These are phyloP conservation scores for Termitomyces sp. DNA, from an alignment of 1,284 basidiomycete genomes.

Conservation along the genomic window DNA sequence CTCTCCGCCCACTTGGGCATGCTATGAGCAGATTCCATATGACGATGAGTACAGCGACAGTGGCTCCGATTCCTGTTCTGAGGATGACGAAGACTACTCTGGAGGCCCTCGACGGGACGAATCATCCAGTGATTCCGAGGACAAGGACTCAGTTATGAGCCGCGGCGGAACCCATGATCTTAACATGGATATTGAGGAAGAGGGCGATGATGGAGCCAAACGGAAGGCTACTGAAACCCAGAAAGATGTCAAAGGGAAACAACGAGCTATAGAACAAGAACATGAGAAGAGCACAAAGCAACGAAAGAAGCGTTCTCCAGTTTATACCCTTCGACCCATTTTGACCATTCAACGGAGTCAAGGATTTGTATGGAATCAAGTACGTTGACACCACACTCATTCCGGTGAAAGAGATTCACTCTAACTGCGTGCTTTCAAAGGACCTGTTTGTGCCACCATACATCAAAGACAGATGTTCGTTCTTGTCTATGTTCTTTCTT, in stretches of 20 bases:
- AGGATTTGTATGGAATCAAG: slow-evolving; percentile 87
- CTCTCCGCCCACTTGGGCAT: slow-evolving; percentile 78
- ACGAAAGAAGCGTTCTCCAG: slow-evolving; percentile 53
- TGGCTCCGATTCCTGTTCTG: slow-evolving; percentile 60
- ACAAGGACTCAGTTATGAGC: slow-evolving; percentile 25
- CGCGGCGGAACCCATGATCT: slow-evolving; percentile 34
- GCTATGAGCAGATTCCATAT: slow-evolving; percentile 79
- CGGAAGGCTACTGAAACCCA: slow-evolving; percentile 37
- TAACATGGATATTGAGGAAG: slow-evolving; percentile 64
- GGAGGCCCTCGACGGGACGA: slow-evolving; percentile 26
- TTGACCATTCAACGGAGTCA: slow-evolving; percentile 78
- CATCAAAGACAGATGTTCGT: slow-evolving; percentile 81
- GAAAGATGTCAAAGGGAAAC: slow-evolving; percentile 73
- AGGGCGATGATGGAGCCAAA: slow-evolving; percentile 36
- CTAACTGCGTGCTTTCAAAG: slow-evolving; percentile 31
- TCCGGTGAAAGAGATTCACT: slow-evolving; percentile 2
- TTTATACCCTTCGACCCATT: slow-evolving; percentile 67
- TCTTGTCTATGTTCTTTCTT: slow-evolving; percentile 13
- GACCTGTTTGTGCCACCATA: slow-evolving; percentile 81
- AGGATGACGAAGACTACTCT: slow-evolving; percentile 64
- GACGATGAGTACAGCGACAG: slow-evolving; percentile 43
- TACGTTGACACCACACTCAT: slow-evolving; percentile 27
- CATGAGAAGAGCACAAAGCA: slow-evolving; percentile 41
- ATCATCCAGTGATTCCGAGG: slow-evolving; percentile 33
- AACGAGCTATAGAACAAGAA: slow-evolving; percentile 59